Conservation (phyloP, 495 filamentous ascomycete species). For the Podospora conica region DNA sequence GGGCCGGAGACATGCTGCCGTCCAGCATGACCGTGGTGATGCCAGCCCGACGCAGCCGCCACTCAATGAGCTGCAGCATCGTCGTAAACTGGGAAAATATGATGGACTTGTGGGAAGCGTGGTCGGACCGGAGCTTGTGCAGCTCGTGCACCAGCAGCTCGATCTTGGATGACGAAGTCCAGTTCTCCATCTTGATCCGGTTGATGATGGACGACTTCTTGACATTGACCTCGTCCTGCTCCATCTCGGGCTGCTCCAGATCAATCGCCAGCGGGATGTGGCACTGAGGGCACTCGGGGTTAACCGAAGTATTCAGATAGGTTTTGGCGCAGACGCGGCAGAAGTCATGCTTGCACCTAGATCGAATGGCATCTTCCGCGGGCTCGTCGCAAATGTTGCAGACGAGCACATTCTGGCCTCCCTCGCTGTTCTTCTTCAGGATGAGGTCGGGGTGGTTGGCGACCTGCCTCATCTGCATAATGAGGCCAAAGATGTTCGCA, state of each 20-base stretch:
- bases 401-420: constrained; percentile 83
- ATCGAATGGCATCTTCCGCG: constrained; percentile 89
- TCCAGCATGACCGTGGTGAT: constrained; percentile 98
- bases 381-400: constrained; percentile 93
- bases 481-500: constrained; percentile 80
- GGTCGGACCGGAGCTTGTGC: constrained; percentile 78
- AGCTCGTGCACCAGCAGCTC: constrained; percentile 92
- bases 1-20: constrained; percentile 88
- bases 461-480: constrained; percentile 96
- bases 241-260: constrained; percentile 86
- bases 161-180: constrained; percentile 97
- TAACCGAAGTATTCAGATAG: constrained; percentile 68
- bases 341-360: constrained; percentile 89
- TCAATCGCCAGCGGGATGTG: constrained; percentile 87
- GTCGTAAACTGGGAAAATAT: constrained; percentile 97
- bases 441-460: constrained; percentile 94
- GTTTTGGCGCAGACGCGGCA: constrained; percentile 83
- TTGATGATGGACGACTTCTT: constrained; percentile 97
- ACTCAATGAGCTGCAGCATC: constrained; percentile 96
- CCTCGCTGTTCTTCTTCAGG: constrained; percentile 74
- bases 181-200: constrained; percentile 93
- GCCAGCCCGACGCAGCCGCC: constrained; percentile 87
- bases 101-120: constrained; percentile 89
- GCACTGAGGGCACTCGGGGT: constrained; percentile 82
- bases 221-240: constrained; percentile 72